Evolutionary conservation across 2,329 filamentous ascomycete species (phyloP), one percentile per base, ranked within the genome.

Genomic region (Macrophomina tecta): DNA sequence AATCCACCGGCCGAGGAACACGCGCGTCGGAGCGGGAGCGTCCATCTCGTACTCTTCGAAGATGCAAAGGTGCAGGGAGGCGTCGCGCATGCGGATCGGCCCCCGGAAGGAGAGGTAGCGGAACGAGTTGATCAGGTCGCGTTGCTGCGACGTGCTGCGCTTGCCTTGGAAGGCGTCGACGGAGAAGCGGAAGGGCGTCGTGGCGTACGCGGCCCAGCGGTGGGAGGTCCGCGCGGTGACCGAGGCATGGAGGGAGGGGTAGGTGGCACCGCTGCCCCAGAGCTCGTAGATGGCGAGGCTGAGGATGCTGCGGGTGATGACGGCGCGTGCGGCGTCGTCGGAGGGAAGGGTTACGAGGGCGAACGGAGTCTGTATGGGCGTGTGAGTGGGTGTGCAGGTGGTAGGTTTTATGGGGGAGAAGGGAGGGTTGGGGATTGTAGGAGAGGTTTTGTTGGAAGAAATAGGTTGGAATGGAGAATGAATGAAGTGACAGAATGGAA

Each of bases 271-370:
- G 42, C 83, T 81, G 18, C 91, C 94, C 94, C 95, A 98, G 69
- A 97, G 86, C 76, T 96, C 93, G 81, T 95, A 92, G 70, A 98
- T 91, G 53, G 87, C 89, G 79, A 93, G 91, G 30, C 89, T 88
- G 60, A 98, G 85, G 71, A 98, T 91, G 55, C 92, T 93, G 69
- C 94, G 90, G 60, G 84, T 82, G 58, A 96, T 85, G 28, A 98
- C 84, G 8, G 82, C 81, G 60, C 83, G 83, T 6, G 93, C 93
- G 28, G 87, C 87, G 28, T 84, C 82, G 49, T 91, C 88, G 45
- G 86, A 79, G 5, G 84, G 70, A 14, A 97, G 84, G 58, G 83
- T 84, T 62, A 97, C 85, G 68, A 97, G 82, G 76, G 92, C 96
- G 76, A 94, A 95, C 48, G 95, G 95, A 49, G 93, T 93, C 92